phyloP scores from a whole-genome alignment of 2,329 filamentous ascomycete species.

The Dendryphion nanum region DNA sequence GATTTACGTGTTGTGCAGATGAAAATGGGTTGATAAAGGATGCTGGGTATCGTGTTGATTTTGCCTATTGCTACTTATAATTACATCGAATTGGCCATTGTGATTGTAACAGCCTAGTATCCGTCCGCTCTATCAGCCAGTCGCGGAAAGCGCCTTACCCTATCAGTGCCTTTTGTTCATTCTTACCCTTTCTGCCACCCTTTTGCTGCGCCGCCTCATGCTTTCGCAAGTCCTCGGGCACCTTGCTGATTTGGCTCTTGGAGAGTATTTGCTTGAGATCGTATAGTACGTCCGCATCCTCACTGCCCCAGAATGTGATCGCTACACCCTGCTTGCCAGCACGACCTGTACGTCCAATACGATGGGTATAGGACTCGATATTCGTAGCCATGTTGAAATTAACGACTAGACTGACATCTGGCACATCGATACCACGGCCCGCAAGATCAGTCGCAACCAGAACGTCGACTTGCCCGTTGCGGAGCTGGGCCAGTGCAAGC shows the following conservation, averaged over 20 bases:
- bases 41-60: too few species aligned
- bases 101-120: too few species aligned
- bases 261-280: conserved; percentile 94
- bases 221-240: conserved; percentile 86
- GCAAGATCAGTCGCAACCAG: conserved; percentile 95
- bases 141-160: too few species aligned
- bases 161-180: conserved; percentile 4
- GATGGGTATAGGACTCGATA: conserved; percentile 95
- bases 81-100: too few species aligned
- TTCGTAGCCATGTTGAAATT: conserved; percentile 98
- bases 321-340: conserved; percentile 95
- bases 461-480: conserved; percentile 76
- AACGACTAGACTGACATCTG: conserved; percentile 87
- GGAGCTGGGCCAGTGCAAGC: conserved; percentile 81
- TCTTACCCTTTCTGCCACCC: conserved; percentile 43
- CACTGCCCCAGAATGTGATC: conserved; percentile 89
- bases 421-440: conserved; percentile 95
- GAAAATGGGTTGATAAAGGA: too few species aligned
- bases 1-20: too few species aligned
- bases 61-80: too few species aligned
- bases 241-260: conserved; percentile 83
- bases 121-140: too few species aligned
- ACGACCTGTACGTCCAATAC: conserved; percentile 94
- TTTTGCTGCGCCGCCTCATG: conserved; percentile 92
- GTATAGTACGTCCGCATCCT: conserved; percentile 88